A percentile compares a stretch with the other conserved stretches of the same genome.
phyloP scores from a whole-genome alignment of 1,139 yeast species.

The Blastobotrys petasosporus region DNA sequence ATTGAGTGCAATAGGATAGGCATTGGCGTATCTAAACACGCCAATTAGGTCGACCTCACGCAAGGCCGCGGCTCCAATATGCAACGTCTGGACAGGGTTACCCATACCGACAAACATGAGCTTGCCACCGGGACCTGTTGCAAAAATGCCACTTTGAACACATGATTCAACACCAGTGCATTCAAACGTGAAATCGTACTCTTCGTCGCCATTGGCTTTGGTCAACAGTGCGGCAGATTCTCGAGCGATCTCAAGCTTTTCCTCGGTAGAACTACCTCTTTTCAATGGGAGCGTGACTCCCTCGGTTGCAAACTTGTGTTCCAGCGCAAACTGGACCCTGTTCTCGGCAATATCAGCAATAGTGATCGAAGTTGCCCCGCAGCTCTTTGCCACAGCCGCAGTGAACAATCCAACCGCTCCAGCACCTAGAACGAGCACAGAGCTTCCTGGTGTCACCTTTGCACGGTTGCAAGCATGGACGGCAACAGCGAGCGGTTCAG shows the following conservation, averaged over 20 bases:
- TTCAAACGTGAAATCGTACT: slow-evolving; percentile 57
- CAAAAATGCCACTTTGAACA: slow-evolving; percentile 54
- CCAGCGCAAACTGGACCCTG: slow-evolving; percentile 18
- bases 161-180: slow-evolving; percentile 66
- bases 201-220: slow-evolving; percentile 3
- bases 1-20: slow-evolving; percentile 65
- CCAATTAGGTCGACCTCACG: slow-evolving; percentile 68
- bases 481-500: slow-evolving; percentile 84
- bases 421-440: slow-evolving; percentile 80
- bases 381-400: slow-evolving; percentile 70
- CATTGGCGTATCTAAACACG: slow-evolving; percentile 78
- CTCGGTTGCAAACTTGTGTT: slow-evolving; percentile 31
- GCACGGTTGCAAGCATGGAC: slow-evolving; percentile 74
- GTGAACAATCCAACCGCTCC: slow-evolving; percentile 85
- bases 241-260: slow-evolving; percentile 40
- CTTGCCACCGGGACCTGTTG: slow-evolving; percentile 55
- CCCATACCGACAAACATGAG: slow-evolving; percentile 74
- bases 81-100: slow-evolving; percentile 35
- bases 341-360: slow-evolving; percentile 44
- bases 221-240: slow-evolving; percentile 52
- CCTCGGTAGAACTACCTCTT: slow-evolving; percentile 29
- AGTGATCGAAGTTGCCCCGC: slow-evolving; percentile 66
- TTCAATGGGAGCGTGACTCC: slow-evolving; percentile 14
- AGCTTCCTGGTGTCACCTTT: slow-evolving; percentile 58
- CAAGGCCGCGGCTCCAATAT: slow-evolving; percentile 41